A percentile compares a stretch with the other conserved stretches of the same genome.
Conservation (phyloP, 2,329 filamentous ascomycete genomes). For the Monosporascus cannonballus region DNA sequence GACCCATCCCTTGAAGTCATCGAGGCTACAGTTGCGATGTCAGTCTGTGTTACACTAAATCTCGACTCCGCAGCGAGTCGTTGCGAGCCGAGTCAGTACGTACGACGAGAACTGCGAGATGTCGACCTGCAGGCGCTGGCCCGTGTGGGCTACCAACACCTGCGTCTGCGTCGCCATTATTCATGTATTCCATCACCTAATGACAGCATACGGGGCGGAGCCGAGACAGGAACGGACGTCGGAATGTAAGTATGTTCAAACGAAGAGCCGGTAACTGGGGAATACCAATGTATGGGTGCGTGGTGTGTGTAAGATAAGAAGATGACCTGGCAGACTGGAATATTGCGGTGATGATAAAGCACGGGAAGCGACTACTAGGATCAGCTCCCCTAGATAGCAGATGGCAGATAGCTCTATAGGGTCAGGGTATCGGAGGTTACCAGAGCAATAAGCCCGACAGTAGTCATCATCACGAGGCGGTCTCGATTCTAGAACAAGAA, state of each 20-base stretch:
- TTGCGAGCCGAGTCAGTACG: slow-evolving; percentile 28
- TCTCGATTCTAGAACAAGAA: background rate
- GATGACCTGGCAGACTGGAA: background rate
- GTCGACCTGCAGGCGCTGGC: slow-evolving; percentile 77
- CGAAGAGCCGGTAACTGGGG: background rate
- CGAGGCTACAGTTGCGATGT: slow-evolving; percentile 50
- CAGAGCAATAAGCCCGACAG: background rate
- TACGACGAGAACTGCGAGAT: slow-evolving; percentile 69
- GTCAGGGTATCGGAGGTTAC: background rate
- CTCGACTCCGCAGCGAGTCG: slow-evolving; percentile 2
- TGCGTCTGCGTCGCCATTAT: slow-evolving; percentile 72
- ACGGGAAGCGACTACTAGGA: background rate
- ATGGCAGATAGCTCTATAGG: too few species aligned
- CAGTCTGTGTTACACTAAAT: slow-evolving; percentile 10
- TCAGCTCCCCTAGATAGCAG: background rate
- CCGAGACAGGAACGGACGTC: slow-evolving; percentile 1
- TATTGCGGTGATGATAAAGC: background rate
- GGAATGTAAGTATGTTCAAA: background rate
- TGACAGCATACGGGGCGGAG: slow-evolving; percentile 11
- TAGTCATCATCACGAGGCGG: background rate
- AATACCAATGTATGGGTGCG: background rate
- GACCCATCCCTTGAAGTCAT: slow-evolving; percentile 80
- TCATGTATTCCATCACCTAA: slow-evolving; percentile 24
- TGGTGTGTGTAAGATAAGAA: background rate
- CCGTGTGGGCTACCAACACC: slow-evolving; percentile 89